Conservation (phyloP, 805 yeast species). For the Yarrowia hollandica region DNA sequence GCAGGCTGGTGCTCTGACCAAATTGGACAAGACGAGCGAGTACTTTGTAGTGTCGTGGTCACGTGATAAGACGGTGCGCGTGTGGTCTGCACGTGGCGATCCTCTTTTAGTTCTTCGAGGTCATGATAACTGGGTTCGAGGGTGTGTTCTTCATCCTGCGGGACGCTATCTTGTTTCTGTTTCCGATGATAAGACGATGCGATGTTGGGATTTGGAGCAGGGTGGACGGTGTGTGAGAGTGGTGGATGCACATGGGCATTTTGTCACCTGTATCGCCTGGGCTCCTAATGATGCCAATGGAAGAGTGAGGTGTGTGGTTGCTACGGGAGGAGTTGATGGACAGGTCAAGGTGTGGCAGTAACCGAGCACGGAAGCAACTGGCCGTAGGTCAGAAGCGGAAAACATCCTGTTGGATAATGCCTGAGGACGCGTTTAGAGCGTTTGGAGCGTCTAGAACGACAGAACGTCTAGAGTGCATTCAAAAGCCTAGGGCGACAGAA, state of each 20-base stretch:
- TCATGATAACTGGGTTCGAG: constrained; percentile 85
- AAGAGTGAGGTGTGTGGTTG: constrained; percentile 59
- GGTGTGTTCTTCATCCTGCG: constrained; percentile 68
- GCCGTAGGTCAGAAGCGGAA: not conserved
- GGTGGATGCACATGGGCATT: constrained; percentile 67
- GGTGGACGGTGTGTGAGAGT: constrained; percentile 52
- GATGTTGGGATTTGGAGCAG: constrained; percentile 69
- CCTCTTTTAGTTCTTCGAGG: constrained; percentile 61
- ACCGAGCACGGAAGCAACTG: too few species aligned
- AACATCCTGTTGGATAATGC: too few species aligned
- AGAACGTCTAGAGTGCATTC: too few species aligned
- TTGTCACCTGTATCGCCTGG: constrained; percentile 58
- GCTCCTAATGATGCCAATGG: constrained; percentile 44
- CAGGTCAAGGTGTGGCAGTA: constrained; percentile 57
- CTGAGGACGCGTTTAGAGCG: too few species aligned
- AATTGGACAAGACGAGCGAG: constrained; percentile 38
- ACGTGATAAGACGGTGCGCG: constrained; percentile 68
- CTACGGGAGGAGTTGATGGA: constrained; percentile 64
- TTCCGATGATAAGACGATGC: constrained; percentile 75
- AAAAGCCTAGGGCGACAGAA: too few species aligned
- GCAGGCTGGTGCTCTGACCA: constrained; percentile 26
- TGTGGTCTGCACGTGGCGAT: constrained; percentile 74
- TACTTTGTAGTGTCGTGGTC: constrained; percentile 78
- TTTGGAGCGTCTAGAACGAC: too few species aligned
- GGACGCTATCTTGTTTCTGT: constrained; percentile 69